phyloP scores from a whole-genome alignment of 441 rosid species.

The Syzygium malaccense region DNA sequence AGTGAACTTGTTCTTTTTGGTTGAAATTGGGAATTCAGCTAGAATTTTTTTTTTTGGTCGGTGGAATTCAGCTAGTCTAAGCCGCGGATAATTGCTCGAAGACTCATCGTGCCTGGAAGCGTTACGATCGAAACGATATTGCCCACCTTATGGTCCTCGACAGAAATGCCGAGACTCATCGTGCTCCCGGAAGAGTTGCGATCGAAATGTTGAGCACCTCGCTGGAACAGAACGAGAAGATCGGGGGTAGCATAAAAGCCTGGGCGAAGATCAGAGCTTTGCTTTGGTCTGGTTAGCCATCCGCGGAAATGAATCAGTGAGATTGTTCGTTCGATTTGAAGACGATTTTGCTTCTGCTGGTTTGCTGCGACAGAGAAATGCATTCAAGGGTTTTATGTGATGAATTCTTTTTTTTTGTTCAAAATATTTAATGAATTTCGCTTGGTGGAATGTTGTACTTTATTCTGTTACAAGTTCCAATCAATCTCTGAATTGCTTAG shows the following conservation, averaged over 20 bases:
- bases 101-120: neutral
- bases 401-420: no score
- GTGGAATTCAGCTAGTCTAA: neutral
- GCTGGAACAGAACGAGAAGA: neutral
- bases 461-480: no score
- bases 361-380: no score
- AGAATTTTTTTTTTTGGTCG: no score
- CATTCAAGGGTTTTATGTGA: neutral
- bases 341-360: no score
- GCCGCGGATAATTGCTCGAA: neutral
- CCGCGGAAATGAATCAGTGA: neutral
- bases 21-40: neutral
- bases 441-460: neutral
- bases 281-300: neutral
- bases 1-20: neutral
- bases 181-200: neutral
- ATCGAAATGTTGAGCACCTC: neutral
- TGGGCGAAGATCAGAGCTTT: neutral
- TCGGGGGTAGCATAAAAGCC: no score
- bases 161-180: neutral
- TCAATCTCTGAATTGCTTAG: neutral
- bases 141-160: neutral
- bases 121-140: neutral
- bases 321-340: neutral
- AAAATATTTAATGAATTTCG: neutral